Base-by-base conservation (phyloP, 305 asterid species). In the Fraxinus nigra region DNA sequence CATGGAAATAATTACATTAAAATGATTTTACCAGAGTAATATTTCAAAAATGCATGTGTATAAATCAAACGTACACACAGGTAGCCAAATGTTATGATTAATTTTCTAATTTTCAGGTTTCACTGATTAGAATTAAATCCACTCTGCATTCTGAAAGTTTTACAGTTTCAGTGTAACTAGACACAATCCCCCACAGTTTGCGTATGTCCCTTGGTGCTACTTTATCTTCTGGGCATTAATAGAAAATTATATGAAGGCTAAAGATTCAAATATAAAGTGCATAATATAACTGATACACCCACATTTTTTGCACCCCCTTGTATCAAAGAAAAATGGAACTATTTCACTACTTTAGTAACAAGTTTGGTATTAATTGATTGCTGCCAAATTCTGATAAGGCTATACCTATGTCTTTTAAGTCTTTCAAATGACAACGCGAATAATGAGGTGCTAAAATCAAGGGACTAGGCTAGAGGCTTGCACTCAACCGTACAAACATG, bases 51-150 rank as follows among this genome's bases (percentile, higher is more conserved):
- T 26, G 30, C 74, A 67, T 7, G 37, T 5, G 8, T 34, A 28
- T 28, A 30, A 67, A 67, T 56, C 67, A 48, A 72, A 80, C 14
- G 33, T 20, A 78, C 43, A 74, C 43, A 28, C 54, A 43, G 74
- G 82, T 22, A 82, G 20, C 72, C 38, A 59, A 11, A 72, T 43
- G 75, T 63, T 65, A 32, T 72, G 22, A 46, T 81, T 73, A 67
- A 16, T 35, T 78, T 18, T 37, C 72, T 80, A 37, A 48, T 43
- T 46, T 6, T 73, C 74, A 24, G 78, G 33, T 72, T 46, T 63
- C 22, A 78, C 67, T 32, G 22, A 54, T 38, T 59, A 56, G 16
- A 80, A 54, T 34, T n/a, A 59, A 11, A 78, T 59, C 48, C 35
- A 56, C 69, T 63, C 65, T 48, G 54, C 75, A 43, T 32, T 11